Evolutionary conservation across 2,329 filamentous ascomycete species (phyloP).

Genomic region (Sordariomycetes sp.): DNA sequence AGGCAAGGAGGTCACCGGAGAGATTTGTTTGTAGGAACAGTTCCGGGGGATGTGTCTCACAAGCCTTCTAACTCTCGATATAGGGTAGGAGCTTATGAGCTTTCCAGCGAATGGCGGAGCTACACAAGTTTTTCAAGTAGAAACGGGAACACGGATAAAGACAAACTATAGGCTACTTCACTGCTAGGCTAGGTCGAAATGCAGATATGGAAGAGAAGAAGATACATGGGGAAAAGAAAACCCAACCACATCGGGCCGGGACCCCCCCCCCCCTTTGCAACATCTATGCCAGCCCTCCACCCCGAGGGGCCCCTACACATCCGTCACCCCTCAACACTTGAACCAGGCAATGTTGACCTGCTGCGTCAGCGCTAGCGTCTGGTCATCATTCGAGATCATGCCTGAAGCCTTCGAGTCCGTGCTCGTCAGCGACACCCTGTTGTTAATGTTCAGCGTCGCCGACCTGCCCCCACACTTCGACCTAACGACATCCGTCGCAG

Average conservation of each 20-base stretch:
- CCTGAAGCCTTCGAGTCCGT: constrained; percentile 21
- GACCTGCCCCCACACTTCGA: constrained; percentile 16
- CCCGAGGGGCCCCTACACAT: not conserved
- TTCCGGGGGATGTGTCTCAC: too few relatives aligned
- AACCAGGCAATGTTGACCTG: constrained; percentile 27
- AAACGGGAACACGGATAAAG: too few relatives aligned
- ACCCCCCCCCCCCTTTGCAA: not conserved
- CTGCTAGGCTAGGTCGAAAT: not conserved
- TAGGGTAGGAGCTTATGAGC: too few relatives aligned
- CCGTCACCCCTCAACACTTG: constrained; percentile 4
- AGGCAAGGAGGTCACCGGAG: too few relatives aligned
- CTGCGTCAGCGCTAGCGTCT: constrained; percentile 28
- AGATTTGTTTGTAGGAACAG: too few relatives aligned
- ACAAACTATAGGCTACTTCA: too few relatives aligned
- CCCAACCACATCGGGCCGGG: not conserved
- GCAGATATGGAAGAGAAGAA: not conserved
- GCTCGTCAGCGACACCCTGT: constrained; percentile 26
- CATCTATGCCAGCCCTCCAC: not conserved
- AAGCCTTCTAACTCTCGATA: too few relatives aligned
- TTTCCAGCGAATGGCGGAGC: too few relatives aligned
- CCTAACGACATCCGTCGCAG: constrained; percentile 18
- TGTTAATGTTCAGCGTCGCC: constrained; percentile 28
- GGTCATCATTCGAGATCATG: constrained; percentile 29
- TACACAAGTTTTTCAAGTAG: too few relatives aligned
- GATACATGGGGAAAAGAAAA: not conserved